Percentiles rank a stretch among this genome's conserved stretches.
Conservation (phyloP, 306 rosid genomes). For the Pterocarpus santalinus region DNA sequence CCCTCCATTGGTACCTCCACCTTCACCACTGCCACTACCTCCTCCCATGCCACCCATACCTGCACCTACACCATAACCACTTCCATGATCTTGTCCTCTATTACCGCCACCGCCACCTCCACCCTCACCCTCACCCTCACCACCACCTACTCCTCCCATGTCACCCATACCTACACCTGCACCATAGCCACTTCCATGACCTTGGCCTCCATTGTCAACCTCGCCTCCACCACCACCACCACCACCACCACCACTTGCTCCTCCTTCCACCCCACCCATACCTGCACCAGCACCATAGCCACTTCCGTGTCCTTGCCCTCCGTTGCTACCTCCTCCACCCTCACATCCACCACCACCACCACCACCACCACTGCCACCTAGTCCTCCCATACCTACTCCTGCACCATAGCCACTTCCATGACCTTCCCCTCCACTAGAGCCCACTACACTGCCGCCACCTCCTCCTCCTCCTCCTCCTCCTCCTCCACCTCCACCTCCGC, state of each 20-base stretch:
- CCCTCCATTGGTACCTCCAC: constrained; percentile 45
- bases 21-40: constrained; percentile 5
- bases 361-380: not conserved
- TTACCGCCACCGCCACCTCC: constrained; percentile 38
- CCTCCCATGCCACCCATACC: constrained; percentile 48
- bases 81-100: constrained; percentile 50
- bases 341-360: constrained; percentile 12
- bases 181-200: constrained; percentile 58
- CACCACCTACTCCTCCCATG: constrained; percentile 43
- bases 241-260: constrained; percentile 40
- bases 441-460: not conserved
- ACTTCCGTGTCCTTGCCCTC: constrained; percentile 9
- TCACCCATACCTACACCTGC: constrained; percentile 39
- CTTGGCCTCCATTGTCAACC: constrained; percentile 52
- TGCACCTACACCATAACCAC: constrained; percentile 54
- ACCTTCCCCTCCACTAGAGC: not conserved
- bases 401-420: not conserved
- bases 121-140: constrained; percentile 50
- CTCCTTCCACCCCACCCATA: constrained; percentile 44
- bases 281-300: constrained; percentile 37
- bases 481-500: not conserved
- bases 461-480: not conserved
- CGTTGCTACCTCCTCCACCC: constrained; percentile 23
- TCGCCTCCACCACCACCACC: no score
- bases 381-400: not conserved